Evolutionary conservation across 305 asterid species (phyloP), one percentile per base, ranked within the genome.

Genomic region (Ilex paraguariensis): DNA sequence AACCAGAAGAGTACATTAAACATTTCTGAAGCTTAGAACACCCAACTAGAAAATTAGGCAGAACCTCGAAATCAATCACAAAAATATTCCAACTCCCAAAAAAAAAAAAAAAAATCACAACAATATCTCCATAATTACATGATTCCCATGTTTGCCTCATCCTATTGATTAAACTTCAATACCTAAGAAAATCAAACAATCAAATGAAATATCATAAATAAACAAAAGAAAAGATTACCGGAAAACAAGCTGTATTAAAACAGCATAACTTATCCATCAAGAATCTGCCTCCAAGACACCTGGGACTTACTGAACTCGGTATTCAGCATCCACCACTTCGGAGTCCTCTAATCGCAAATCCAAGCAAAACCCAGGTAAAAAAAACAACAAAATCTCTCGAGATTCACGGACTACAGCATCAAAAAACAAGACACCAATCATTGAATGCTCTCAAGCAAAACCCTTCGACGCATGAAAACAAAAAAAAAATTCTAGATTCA

Each of bases 181-280:
- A 49, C 13, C 11, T 5, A 49, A 7, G 3, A 5, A 59, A 32
- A 32, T 51, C 15, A 12, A 31, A 7, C 57, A 36, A 17, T 7
- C 17, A 59, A 50, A 16, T 3, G 40, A 33, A 45, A 36, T 13
- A 13, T 14, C 40, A 60, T 17, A 21, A 40, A 36, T 16, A 57
- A 46, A 10, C 15, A 61, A 51, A 42, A 6, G 16, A 56, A 51
- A 57, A 42, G 56, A 32, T 65, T 75, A 79, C 84, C 84, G 70
- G 59, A 54, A 59, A 17, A 50, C 73, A 77, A 65, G 65, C 39
- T 62, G 63, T 74, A 70, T 56, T 61, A 68, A 75, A 75, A 61
- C 79, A 77, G 13, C 67, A 45, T 15, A 72, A 55, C 44, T 73
- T 79, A 36, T 59, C 77, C 81, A 79, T 79, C 66, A 61, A 51